Evolutionary conservation across 306 rosid species (phyloP).

Genomic region (Spatholobus suberectus): DNA sequence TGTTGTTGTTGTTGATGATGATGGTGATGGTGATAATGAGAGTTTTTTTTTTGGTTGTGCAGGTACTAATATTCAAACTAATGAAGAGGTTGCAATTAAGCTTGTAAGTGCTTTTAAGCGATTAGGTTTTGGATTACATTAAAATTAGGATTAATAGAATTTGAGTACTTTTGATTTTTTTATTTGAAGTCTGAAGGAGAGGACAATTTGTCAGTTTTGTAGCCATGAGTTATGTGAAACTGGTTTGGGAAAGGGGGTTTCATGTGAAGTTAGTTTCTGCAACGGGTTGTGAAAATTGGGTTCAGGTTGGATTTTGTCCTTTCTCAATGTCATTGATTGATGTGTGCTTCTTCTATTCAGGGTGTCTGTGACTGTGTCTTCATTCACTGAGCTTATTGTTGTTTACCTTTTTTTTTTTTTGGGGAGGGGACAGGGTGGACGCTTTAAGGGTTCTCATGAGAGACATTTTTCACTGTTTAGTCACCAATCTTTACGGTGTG

Average conservation of each 20-base stretch:
- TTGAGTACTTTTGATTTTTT: neutral
- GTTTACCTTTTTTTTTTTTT: neutral
- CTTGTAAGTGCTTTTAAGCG: conserved; percentile 68
- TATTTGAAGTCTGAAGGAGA: neutral
- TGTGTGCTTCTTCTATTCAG: neutral
- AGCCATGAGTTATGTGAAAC: conserved; percentile 21
- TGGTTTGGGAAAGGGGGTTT: neutral
- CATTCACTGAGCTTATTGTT: conserved; percentile 4
- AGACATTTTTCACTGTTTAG: neutral
- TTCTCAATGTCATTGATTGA: conserved; percentile 9
- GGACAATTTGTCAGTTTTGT: neutral
- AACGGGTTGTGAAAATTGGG: conserved; percentile 17
- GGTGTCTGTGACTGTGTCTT: conserved; percentile 18
- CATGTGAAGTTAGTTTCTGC: conserved; percentile 22
- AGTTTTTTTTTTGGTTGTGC: conserved; percentile 13
- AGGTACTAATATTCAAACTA: conserved; percentile 94
- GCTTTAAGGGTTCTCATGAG: neutral
- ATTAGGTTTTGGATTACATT: conserved; percentile 10
- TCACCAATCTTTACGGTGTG: neutral
- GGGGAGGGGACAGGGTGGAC: conserved; percentile 2
- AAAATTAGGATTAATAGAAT: neutral
- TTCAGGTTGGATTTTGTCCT: conserved; percentile 6
- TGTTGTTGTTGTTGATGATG: conserved; percentile 16
- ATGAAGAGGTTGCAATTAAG: conserved; percentile 98
- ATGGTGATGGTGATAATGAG: neutral